A percentile compares a stretch with the other conserved stretches of the same genome.
These are phyloP conservation scores for Teunomyces barrocoloradensis DNA, from an alignment of 805 yeast genomes.

Conservation along the genomic window DNA sequence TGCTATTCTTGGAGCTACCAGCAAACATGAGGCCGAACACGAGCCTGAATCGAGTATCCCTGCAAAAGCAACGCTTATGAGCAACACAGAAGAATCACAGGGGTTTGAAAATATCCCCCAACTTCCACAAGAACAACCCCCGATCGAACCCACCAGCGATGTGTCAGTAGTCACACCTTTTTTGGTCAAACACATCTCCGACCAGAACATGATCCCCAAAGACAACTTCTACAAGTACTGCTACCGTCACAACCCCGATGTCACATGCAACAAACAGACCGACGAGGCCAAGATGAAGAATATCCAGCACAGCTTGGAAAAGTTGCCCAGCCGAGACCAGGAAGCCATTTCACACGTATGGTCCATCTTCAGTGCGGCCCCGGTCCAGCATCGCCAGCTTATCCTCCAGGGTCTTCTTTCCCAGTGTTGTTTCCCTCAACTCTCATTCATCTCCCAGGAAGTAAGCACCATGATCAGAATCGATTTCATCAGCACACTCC, in stretches of 20 bases:
- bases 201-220: conserved; percentile 41
- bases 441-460: conserved; percentile 80
- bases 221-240: conserved; percentile 71
- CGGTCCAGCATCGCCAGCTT: conserved; percentile 63
- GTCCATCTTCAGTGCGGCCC: conserved; percentile 78
- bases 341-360: conserved; percentile 79
- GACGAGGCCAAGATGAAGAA: conserved; percentile 63
- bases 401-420: conserved; percentile 80
- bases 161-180: conserved; percentile 40
- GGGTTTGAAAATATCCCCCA: not conserved
- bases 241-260: conserved; percentile 90
- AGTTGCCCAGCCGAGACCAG: conserved; percentile 66
- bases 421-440: conserved; percentile 93
- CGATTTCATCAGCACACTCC: conserved; percentile 83
- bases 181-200: conserved; percentile 38
- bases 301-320: conserved; percentile 57
- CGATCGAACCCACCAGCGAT: conserved; percentile 10
- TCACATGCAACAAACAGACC: conserved; percentile 65
- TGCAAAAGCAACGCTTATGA: conserved; percentile 4
- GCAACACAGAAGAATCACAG: conserved; percentile 5
- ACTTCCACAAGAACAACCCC: conserved; percentile 1
- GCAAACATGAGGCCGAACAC: conserved; percentile 1
- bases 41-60: not conserved
- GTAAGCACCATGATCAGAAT: conserved; percentile 77
- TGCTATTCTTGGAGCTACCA: conserved; percentile 4